Percentiles rank a stretch among this genome's conserved stretches.
Conservation (phyloP, 148 eudicot genomes). For the Nyssa sinensis region DNA sequence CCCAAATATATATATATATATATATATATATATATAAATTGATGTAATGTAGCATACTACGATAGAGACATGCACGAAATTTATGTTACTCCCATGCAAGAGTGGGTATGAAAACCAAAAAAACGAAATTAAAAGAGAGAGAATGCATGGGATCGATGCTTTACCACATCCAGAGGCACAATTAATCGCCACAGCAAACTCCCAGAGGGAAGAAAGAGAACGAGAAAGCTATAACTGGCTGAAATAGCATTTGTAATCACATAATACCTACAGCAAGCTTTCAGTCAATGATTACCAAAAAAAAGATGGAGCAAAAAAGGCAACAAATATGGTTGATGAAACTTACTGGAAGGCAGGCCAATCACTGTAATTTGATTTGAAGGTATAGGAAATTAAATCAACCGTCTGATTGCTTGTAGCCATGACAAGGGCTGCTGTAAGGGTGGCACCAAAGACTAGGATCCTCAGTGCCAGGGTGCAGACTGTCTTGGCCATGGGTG, state of each 20-base stretch:
- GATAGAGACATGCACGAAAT: too few relatives aligned
- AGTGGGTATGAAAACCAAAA: too few relatives aligned
- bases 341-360: neutral
- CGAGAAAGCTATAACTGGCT: slow-evolving; percentile 3
- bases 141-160: too few relatives aligned
- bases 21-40: too few relatives aligned
- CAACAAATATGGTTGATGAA: neutral
- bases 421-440: neutral
- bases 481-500: neutral
- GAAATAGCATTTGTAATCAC: slow-evolving; percentile 11
- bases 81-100: too few relatives aligned
- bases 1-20: too few relatives aligned
- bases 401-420: neutral
- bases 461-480: neutral
- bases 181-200: slow-evolving; percentile 6
- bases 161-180: slow-evolving; percentile 13
- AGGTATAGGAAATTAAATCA: neutral
- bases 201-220: slow-evolving; percentile 7
- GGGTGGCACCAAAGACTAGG: neutral
- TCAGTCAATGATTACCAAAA: too few relatives aligned
- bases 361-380: neutral
- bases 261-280: slow-evolving; percentile 5
- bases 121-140: too few relatives aligned
- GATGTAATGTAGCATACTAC: too few relatives aligned
- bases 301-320: too few relatives aligned